These are phyloP conservation scores for Fusarium bactridioides DNA, from an alignment of 2,329 filamentous ascomycete species.

Conservation along the genomic window DNA sequence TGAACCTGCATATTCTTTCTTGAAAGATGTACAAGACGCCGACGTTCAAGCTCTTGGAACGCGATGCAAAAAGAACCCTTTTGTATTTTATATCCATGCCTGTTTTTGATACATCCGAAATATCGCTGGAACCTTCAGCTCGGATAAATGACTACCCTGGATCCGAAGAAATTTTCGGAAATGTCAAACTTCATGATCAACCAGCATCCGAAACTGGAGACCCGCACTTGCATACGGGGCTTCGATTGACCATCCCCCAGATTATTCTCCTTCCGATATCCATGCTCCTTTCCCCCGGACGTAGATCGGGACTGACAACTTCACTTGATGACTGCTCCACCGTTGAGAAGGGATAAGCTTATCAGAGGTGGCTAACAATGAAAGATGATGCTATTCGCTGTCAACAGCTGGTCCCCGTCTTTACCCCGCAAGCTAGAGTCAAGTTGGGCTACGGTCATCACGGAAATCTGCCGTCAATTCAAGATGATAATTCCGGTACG, in stretches of 20 bases:
- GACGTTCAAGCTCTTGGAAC: background rate
- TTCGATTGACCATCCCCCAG: background rate
- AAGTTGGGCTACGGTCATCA: background rate
- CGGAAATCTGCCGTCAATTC: background rate
- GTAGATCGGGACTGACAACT: background rate
- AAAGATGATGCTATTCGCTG: background rate
- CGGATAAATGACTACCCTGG: background rate
- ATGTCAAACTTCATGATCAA: background rate
- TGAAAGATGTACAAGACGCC: rapidly evolving
- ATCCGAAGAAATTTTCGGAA: background rate
- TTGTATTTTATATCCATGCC: too few species aligned
- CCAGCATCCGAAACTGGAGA: background rate
- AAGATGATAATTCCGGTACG: background rate
- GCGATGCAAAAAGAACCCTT: background rate
- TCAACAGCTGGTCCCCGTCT: rapidly evolving
- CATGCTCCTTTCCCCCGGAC: background rate
- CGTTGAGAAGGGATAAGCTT: background rate
- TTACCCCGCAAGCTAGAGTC: background rate
- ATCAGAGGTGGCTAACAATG: background rate
- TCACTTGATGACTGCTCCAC: background rate
- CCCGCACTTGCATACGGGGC: background rate
- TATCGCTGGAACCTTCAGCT: background rate
- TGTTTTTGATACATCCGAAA: background rate
- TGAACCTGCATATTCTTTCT: rapidly evolving
- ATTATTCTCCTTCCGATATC: background rate